These are phyloP conservation scores for Pyrenopolyporus hunteri DNA, from an alignment of 495 filamentous ascomycete species.

Conservation along the genomic window DNA sequence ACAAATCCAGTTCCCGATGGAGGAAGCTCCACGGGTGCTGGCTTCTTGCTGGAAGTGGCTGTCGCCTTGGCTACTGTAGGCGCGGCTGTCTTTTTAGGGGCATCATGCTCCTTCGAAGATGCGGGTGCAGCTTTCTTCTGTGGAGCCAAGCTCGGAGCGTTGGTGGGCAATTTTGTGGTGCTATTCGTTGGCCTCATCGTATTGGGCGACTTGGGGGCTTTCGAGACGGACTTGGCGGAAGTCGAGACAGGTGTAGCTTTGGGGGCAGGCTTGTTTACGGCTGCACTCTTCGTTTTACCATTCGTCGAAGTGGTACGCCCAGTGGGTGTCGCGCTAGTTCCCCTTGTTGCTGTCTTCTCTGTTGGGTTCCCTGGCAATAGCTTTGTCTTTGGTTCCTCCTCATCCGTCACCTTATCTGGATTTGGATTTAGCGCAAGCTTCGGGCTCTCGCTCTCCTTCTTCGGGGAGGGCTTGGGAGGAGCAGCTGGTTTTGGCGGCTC, in stretches of 20 bases:
- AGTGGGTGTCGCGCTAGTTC: conserved; percentile 22
- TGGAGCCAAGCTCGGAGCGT: conserved; percentile 37
- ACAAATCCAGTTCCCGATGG: conserved; percentile 50
- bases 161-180: conserved; percentile 33
- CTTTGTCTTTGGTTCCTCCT: conserved; percentile 38
- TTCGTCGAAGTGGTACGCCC: conserved; percentile 21
- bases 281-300: conserved; percentile 18
- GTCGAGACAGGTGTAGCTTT: conserved; percentile 43
- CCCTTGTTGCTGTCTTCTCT: conserved; percentile 30
- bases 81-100: conserved; percentile 37
- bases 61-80: conserved; percentile 14
- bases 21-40: conserved; percentile 43
- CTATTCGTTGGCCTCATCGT: conserved; percentile 41
- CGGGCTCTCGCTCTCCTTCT: conserved; percentile 29
- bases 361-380: conserved; percentile 38
- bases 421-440: conserved; percentile 37
- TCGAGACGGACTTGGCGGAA: conserved; percentile 46
- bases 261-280: conserved; percentile 37
- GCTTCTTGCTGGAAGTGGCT: conserved; percentile 41
- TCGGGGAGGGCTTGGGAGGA: conserved; percentile 17
- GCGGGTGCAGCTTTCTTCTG: conserved; percentile 38
- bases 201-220: conserved; percentile 47
- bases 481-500: conserved; percentile 42
- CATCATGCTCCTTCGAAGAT: conserved; percentile 37
- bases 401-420: conserved; percentile 42